Evolutionary conservation across 1,139 yeast genomes (phyloP).

Genomic region (Geotrichum cucujoidarum): DNA sequence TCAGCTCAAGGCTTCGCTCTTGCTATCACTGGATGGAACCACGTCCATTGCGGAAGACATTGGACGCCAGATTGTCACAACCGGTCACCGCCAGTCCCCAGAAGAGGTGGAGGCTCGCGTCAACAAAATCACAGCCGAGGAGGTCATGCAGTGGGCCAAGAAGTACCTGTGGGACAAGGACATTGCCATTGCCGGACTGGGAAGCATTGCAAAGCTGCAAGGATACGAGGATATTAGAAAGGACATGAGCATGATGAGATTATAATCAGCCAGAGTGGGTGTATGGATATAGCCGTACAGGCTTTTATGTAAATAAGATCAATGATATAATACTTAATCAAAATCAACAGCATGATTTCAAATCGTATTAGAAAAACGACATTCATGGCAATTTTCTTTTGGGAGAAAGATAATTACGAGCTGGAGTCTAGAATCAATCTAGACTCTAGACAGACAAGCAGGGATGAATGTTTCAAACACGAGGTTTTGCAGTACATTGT

Average conservation of each 20-base stretch:
- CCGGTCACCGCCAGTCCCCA: slow-evolving; percentile 86
- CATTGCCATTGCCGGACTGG: slow-evolving; percentile 84
- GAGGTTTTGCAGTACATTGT: too few relatives aligned
- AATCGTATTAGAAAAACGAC: too few relatives aligned
- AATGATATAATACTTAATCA: too few relatives aligned
- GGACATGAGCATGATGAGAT: slow-evolving; percentile 35
- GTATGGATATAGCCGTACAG: too few relatives aligned
- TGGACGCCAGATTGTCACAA: slow-evolving; percentile 93
- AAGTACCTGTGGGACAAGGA: slow-evolving; percentile 74
- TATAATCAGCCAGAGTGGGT: too few relatives aligned
- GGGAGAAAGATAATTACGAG: too few relatives aligned
- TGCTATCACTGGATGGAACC: slow-evolving; percentile 86
- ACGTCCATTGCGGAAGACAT: slow-evolving; percentile 97
- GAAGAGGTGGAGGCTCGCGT: slow-evolving; percentile 87
- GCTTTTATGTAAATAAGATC: too few relatives aligned
- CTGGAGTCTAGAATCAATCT: too few relatives aligned
- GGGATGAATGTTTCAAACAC: too few relatives aligned
- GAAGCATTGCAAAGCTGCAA: slow-evolving; percentile 65
- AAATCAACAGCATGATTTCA: too few relatives aligned
- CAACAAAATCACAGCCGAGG: slow-evolving; percentile 70
- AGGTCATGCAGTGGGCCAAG: slow-evolving; percentile 85
- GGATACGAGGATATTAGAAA: slow-evolving; percentile 50
- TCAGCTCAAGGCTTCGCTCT: slow-evolving; percentile 85
- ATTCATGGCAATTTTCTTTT: too few relatives aligned
- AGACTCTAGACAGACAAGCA: too few relatives aligned